Conservation (phyloP, 169 alveolate genomes). For the Cryptosporidium meleagridis region DNA sequence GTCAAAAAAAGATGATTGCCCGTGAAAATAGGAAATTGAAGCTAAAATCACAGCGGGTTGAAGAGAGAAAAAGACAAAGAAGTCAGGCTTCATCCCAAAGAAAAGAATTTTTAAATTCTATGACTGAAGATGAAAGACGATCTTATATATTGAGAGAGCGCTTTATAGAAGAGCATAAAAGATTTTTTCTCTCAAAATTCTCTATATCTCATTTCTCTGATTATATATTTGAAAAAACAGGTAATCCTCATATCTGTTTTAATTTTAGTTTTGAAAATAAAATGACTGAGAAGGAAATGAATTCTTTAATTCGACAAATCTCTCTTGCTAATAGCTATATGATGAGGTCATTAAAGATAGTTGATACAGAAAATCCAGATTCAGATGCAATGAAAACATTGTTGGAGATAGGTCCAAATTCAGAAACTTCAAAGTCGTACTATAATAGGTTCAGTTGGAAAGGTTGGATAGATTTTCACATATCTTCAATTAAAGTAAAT, state of each 20-base stretch:
- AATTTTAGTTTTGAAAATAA: slow-evolving; percentile 77
- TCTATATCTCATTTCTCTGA: slow-evolving; percentile 25
- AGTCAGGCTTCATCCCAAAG: slow-evolving; percentile 55
- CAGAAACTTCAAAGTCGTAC: slow-evolving; percentile 36
- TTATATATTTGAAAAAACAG: slow-evolving; percentile 11
- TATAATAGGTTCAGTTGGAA: slow-evolving; percentile 55
- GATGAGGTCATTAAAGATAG: slow-evolving; percentile 76
- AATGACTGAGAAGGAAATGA: slow-evolving; percentile 80
- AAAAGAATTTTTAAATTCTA: slow-evolving; percentile 75
- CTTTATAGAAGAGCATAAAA: slow-evolving; percentile 60
- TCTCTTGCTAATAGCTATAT: slow-evolving; percentile 77
- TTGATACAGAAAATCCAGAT: slow-evolving; percentile 45
- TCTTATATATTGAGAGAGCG: slow-evolving; percentile 76
- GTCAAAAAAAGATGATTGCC: slow-evolving; percentile 71
- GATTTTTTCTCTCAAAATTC: slow-evolving; percentile 30
- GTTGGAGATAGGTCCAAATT: slow-evolving; percentile 39
- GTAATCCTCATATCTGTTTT: slow-evolving; percentile 77
- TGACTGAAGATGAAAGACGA: slow-evolving; percentile 75
- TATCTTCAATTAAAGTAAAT: slow-evolving; percentile 62
- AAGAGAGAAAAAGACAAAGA: slow-evolving; percentile 70
- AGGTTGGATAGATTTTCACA: slow-evolving; percentile 78
- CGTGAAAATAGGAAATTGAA: slow-evolving; percentile 73
- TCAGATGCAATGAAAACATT: slow-evolving; percentile 49
- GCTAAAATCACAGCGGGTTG: slow-evolving; percentile 33
- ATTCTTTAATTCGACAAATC: slow-evolving; percentile 79